phyloP scores from a whole-genome alignment of 441 rosid genomes.

The Populus hybrid region DNA sequence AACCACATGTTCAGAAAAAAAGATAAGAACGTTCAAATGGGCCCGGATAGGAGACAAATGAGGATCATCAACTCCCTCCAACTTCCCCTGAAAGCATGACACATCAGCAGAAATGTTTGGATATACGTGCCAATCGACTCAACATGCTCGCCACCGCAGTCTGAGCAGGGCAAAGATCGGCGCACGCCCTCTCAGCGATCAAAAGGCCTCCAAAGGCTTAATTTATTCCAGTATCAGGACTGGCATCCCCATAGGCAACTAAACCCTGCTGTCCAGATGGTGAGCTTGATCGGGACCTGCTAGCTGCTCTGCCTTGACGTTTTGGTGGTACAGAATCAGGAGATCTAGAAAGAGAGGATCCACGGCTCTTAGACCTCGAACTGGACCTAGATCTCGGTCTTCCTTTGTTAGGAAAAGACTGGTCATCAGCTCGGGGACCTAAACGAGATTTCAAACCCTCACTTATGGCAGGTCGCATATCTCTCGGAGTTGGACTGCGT shows the following conservation, averaged over 20 bases:
- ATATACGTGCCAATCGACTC: no score
- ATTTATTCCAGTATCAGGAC: constrained; percentile 32
- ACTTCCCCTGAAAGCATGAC: background rate
- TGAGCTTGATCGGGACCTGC: constrained; percentile 56
- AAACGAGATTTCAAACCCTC: constrained; percentile 75
- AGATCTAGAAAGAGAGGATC: constrained; percentile 41
- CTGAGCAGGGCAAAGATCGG: background rate
- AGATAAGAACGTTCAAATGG: background rate
- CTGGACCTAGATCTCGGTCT: constrained; percentile 35
- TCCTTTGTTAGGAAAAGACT: constrained; percentile 31
- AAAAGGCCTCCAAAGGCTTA: background rate
- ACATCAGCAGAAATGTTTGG: background rate
- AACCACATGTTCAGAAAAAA: background rate
- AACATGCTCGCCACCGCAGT: background rate
- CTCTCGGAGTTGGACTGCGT: constrained; percentile 58
- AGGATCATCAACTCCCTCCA: background rate
- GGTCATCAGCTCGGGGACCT: constrained; percentile 47
- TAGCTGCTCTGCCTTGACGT: constrained; percentile 23
- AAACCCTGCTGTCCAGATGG: constrained; percentile 63
- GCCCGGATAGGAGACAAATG: background rate
- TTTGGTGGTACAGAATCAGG: constrained; percentile 36
- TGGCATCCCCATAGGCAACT: constrained; percentile 75
- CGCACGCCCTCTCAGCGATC: background rate
- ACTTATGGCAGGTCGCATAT: constrained; percentile 54
- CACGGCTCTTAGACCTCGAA: constrained; percentile 30